Percentiles rank a stretch among this genome's conserved stretches.
Evolutionary conservation across 805 yeast species (phyloP).

Genomic region (Yamadazyma sp.): DNA sequence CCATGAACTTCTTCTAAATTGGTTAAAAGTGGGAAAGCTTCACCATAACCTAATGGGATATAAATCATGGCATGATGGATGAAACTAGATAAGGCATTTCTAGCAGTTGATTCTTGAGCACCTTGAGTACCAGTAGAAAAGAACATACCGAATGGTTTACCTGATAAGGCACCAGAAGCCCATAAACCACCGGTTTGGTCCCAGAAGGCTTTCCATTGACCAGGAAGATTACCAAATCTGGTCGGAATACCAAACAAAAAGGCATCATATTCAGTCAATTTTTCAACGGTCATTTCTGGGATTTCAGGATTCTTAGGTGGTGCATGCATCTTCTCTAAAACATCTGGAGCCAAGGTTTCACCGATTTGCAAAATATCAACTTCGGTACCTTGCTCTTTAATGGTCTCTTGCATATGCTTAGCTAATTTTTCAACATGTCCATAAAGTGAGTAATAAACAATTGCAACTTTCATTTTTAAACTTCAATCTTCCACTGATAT

Average conservation of each 20-base stretch:
- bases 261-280: slow-evolving; percentile 64
- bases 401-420: slow-evolving; percentile 64
- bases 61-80: slow-evolving; percentile 77
- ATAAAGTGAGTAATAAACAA: slow-evolving; percentile 77
- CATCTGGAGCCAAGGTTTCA: slow-evolving; percentile 39
- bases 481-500: too few species aligned
- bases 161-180: slow-evolving; percentile 66
- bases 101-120: slow-evolving; percentile 70
- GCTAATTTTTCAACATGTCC: slow-evolving; percentile 75
- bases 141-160: slow-evolving; percentile 75
- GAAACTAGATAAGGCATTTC: slow-evolving; percentile 57
- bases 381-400: slow-evolving; percentile 57
- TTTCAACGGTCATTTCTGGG: slow-evolving; percentile 58
- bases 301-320: slow-evolving; percentile 27
- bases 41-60: slow-evolving; percentile 73
- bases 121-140: slow-evolving; percentile 72
- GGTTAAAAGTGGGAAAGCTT: slow-evolving; percentile 32
- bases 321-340: slow-evolving; percentile 15
- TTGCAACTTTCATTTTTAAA: slow-evolving; percentile 52
- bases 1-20: slow-evolving; percentile 71
- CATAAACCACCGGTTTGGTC: slow-evolving; percentile 76
- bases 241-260: slow-evolving; percentile 81
- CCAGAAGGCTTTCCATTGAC: slow-evolving; percentile 78
- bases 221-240: slow-evolving; percentile 72
- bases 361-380: slow-evolving; percentile 78